Evolutionary conservation across 2,329 filamentous ascomycete species (phyloP).

Genomic region (Fusarium agapanthi): DNA sequence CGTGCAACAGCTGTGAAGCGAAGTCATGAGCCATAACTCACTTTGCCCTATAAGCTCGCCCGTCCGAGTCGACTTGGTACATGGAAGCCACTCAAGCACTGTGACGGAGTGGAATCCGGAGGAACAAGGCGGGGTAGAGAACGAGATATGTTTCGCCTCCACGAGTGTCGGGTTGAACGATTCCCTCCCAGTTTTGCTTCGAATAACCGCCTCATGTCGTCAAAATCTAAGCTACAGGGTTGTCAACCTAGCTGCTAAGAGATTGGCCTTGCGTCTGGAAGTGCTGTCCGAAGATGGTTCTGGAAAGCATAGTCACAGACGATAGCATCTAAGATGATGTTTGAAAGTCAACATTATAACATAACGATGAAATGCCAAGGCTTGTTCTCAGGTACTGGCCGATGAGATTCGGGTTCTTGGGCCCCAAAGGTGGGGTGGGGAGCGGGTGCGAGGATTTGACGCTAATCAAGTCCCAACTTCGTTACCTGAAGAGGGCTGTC

Average conservation of each 20-base stretch:
- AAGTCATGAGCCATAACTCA: conserved; percentile 34
- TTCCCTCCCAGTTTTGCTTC: conserved; percentile 23
- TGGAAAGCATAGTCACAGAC: neutral
- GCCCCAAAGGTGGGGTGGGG: conserved; percentile 17
- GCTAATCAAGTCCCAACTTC: conserved; percentile 27
- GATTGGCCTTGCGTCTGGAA: neutral
- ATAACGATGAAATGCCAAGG: neutral
- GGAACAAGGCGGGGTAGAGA: conserved; percentile 24
- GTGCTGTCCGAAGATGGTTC: neutral
- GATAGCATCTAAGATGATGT: neutral
- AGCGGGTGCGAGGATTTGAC: conserved; percentile 13
- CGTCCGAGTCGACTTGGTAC: conserved; percentile 2
- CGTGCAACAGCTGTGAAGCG: conserved; percentile 39
- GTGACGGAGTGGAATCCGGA: conserved; percentile 3
- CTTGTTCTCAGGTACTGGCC: neutral
- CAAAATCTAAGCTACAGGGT: conserved; percentile 12
- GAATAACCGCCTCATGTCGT: conserved; percentile 27
- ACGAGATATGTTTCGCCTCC: conserved; percentile 24
- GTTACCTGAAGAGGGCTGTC: conserved; percentile 14
- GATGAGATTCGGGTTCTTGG: conserved; percentile 29
- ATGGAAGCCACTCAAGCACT: neutral
- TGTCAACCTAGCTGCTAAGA: neutral
- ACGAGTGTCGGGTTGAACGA: conserved; percentile 32
- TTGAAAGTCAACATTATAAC: neutral
- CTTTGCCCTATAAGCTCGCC: conserved; percentile 11